Evolutionary conservation across 345 rosid species (phyloP).

Genomic region (Schrenkiella parvula): DNA sequence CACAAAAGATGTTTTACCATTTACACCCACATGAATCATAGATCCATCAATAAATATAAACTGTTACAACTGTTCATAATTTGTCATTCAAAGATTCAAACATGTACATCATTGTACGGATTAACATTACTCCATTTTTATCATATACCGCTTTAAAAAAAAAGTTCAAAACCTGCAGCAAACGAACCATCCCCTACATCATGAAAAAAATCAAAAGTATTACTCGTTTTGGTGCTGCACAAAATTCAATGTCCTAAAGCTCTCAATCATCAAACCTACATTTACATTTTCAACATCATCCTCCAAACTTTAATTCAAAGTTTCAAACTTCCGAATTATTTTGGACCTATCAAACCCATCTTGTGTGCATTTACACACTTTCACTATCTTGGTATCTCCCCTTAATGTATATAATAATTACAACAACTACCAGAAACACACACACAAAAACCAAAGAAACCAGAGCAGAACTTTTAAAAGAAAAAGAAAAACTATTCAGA

Average conservation of each 20-base stretch:
- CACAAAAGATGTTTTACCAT: background rate
- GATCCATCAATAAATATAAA: background rate
- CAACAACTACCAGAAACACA: conserved; percentile 11
- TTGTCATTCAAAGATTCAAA: background rate
- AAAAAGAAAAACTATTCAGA: background rate
- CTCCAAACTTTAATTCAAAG: conserved; percentile 6
- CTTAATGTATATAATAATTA: background rate
- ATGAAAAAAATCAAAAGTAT: conserved; percentile 18
- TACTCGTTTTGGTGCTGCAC: conserved; percentile 31
- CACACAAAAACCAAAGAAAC: background rate
- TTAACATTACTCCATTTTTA: background rate
- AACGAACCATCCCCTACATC: background rate
- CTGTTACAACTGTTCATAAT: background rate
- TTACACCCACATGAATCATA: background rate
- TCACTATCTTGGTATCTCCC: conserved; percentile 10
- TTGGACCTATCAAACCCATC: background rate
- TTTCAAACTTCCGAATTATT: background rate
- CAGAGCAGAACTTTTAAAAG: background rate
- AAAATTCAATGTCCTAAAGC: conserved; percentile 30
- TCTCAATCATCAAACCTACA: conserved; percentile 30
- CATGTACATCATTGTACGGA: conserved; percentile 14
- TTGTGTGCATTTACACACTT: conserved; percentile 24
- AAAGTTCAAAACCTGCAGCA: conserved; percentile 8
- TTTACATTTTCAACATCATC: conserved; percentile 14
- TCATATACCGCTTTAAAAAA: background rate